Base-by-base conservation (phyloP, 306 rosid species). In the Sesbania bispinosa region DNA sequence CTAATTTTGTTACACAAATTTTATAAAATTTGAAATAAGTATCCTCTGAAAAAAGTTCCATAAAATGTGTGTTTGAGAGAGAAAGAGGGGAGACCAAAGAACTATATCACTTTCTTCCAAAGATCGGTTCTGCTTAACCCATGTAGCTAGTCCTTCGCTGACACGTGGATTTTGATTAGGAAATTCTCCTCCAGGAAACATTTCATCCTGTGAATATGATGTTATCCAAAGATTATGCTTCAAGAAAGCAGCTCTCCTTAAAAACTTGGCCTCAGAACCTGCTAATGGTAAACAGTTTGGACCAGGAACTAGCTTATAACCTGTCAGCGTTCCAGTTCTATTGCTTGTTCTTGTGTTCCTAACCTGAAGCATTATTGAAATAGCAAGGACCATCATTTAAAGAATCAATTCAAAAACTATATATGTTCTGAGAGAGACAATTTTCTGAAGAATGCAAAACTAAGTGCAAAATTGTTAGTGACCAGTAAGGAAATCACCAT, bases 181-280 rank as follows among this genome's bases (percentile, higher is more conserved):
- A 60, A 92, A 92, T 77, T 92, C 92, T 71, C 96, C 98, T 64
- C 98, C 98, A 7, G 96, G 96, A 80, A 80, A 89, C 89, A 78
- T 77, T 69, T 92, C 95, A 80, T 80, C 83, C 2, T 74, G 88
- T 20, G 98, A 69, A 63, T 85, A 89, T 48, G 74, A 62, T 46
- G 96, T 89, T 52, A 89, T 95, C 98, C 98, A 92, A 64, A 92
- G 88, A 82, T 89, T 92, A 51, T 92, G 98, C 83, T 92, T 92
- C 86, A 92, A 83, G 88, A 92, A 92, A 73, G 98, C 84, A 77
- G 92, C 95, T 89, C 96, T 82, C 79, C 96, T 82, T 47, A 92
- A 75, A 74, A 92, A 92, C 85, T 86, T 89, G 70, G 98, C 98
- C 80, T 89, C 95, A 30, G 90, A 67, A 62, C 95, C 90, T 43